Evolutionary conservation across 2,329 filamentous ascomycete genomes (phyloP).

Genomic region (Phialophora macrospora): DNA sequence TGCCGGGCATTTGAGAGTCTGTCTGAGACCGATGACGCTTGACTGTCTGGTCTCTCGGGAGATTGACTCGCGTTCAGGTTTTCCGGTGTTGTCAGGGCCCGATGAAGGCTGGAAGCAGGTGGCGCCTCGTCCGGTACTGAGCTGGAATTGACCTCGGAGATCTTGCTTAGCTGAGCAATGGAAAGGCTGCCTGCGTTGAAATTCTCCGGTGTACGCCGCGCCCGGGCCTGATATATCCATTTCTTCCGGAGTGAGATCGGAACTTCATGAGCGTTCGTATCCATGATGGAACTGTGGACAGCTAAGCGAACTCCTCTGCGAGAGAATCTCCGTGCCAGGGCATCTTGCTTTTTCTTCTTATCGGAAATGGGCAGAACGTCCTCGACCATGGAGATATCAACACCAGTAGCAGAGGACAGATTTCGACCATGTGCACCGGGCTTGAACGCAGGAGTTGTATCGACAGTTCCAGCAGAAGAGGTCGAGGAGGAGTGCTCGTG

Average conservation of each 20-base stretch:
- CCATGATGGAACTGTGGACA: conserved; percentile 39
- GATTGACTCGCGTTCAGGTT: neutral
- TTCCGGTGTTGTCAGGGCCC: conserved; percentile 14
- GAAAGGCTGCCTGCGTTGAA: conserved; percentile 17
- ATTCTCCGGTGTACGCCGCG: conserved; percentile 13
- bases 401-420: conserved; percentile 35
- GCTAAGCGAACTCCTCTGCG: conserved; percentile 37
- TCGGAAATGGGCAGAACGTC: conserved; percentile 31
- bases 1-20: conserved; percentile 24
- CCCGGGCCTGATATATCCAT: conserved; percentile 36
- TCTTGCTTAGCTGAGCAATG: conserved; percentile 33
- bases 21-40: conserved; percentile 2
- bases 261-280: conserved; percentile 34
- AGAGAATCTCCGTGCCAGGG: conserved; percentile 32
- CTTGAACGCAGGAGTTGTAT: conserved; percentile 22
- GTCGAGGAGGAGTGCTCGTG: conserved; percentile 24
- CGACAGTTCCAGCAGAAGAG: conserved; percentile 13
- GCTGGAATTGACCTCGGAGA: conserved; percentile 34
- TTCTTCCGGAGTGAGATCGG: conserved; percentile 36
- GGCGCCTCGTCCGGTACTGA: conserved; percentile 8
- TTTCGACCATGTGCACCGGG: conserved; percentile 36
- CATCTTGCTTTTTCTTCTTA: conserved; percentile 22
- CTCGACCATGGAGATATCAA: conserved; percentile 31
- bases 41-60: neutral
- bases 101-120: neutral